Base-by-base conservation (phyloP, 371 early-diverging fungal species). In the Apophysomyces ossiformis region DNA sequence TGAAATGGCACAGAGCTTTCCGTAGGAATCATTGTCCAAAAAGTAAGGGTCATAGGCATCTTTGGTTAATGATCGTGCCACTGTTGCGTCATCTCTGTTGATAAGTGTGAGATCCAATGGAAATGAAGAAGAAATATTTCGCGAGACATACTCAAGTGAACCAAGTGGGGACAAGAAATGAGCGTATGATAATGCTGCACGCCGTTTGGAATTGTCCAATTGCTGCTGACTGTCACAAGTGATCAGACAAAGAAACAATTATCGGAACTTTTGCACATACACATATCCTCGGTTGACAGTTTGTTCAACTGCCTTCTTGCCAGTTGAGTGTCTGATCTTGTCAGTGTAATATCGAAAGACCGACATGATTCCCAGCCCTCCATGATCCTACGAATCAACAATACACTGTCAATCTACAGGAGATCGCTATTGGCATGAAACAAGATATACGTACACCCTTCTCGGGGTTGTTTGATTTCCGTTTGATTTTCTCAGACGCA, bases 21-120 rank as follows among this genome's bases (percentile, higher is more conserved):
- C 70, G 67, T 77, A 82, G 0, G 69, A 60, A 37, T 92, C 92
- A 64, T 87, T 79, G 66, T 89, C 90, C 36, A 89, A 72, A 65
- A 82, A 86, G 32, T 72, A 85, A 7, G 90, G 87, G 68, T 87
- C 83, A 60, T 89, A 89, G 1, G 47, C 69, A 45, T 54, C 45
- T 5, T 62, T 54, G 46, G 9, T 21, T 21, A 50, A 50, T 50
- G 54, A 18, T 2, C 44, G n/a, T 21, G 68, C 60, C 12, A 63
- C 66, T 26, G 44, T 56, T 11, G 41, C 11, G 46, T 68, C 69
- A 37, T 71, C 64, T 61, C 65, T 69, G 61, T 21, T 26, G 32
- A 26, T 26, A 26, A 26, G 3, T 26, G 32, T 26, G 50, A 18
- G 18, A 18, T 2, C 50, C 9, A 11, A 4, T n/a, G 54, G 18